Base-by-base conservation (phyloP, 371 early-diverging fungal genomes). In the Mucor piriformis region DNA sequence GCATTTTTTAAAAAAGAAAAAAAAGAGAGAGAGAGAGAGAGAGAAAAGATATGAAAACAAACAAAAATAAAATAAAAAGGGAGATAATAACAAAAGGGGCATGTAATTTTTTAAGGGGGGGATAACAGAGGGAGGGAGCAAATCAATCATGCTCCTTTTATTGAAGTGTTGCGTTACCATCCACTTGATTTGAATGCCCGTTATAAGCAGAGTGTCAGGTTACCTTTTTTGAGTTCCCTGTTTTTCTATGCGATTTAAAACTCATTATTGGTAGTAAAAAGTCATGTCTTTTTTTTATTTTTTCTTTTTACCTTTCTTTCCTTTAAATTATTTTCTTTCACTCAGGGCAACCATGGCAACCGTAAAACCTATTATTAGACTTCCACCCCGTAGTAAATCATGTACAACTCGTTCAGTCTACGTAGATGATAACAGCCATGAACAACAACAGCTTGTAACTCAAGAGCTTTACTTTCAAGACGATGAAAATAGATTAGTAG, bases 341-440 rank as follows among this genome's bases (percentile, higher is more conserved):
- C n/a, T 37, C 37, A 37, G 37, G 37, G 37, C 42, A 27, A 43
- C 3, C 16, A 55, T 33, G 47, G 33, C 51, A 20, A 47, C 56
- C 1, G 34, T 50, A n/a, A 67, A 61, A 34, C 67, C 67, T 24
- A 55, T 54, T 18, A 62, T 67, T 32, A 67, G 62, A 23, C 50
- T 67, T 44, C 67, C 67, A 54, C 67, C 67, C n/a, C 52, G 57
- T 49, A 66, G 50, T 56, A 65, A 66, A 57, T 29, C 43, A 43
- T 54, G 43, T 34, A 52, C 48, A 27, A 66, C 43, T 49, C 61
- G 54, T 18, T 35, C 54, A 55, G n/a, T 27, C 3, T 38, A 50
- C 15, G 21, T 33, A 21, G 35, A 24, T 23, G 24, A 46, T 48
- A 6, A 7, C 34, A 8, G 8, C 11, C 29, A 40, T 48, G 32